phyloP scores from a whole-genome alignment of 78 protist species.

The Cavenderia fasciculata region DNA sequence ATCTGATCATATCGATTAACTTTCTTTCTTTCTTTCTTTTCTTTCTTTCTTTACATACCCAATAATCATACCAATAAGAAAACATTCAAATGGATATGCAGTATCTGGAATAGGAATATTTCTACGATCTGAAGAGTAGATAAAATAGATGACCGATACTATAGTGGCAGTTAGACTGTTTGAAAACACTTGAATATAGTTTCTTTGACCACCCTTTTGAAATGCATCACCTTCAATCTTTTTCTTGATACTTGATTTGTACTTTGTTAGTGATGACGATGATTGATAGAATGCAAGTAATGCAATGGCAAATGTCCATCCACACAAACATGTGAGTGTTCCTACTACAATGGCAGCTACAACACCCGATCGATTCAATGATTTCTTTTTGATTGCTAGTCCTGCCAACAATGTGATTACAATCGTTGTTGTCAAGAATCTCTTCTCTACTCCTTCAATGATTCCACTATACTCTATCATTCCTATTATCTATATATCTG shows the following conservation, averaged over 20 bases:
- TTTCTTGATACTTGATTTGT: slow-evolving; percentile 59
- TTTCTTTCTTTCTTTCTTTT: neutral
- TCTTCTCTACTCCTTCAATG: neutral
- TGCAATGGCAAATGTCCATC: neutral
- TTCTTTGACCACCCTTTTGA: slow-evolving; percentile 64
- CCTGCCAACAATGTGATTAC: slow-evolving; percentile 8
- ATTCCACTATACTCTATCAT: too few relatives aligned
- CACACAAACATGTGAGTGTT: neutral
- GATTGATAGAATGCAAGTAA: slow-evolving; percentile 62
- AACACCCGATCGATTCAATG: slow-evolving; percentile 18
- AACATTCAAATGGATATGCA: too few relatives aligned
- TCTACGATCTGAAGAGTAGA: too few relatives aligned
- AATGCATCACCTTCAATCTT: slow-evolving; percentile 37
- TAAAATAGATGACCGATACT: slow-evolving; percentile 5
- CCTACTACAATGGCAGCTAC: slow-evolving; percentile 48
- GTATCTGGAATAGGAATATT: too few relatives aligned
- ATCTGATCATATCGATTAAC: neutral
- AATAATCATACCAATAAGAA: neutral
- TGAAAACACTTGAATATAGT: slow-evolving; percentile 75
- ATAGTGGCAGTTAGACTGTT: slow-evolving; percentile 59
- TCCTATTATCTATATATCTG: too few relatives aligned
- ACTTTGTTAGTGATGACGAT: slow-evolving; percentile 65
- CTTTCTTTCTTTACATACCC: neutral
- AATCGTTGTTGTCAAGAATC: neutral
- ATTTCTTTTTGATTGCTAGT: slow-evolving; percentile 54